These are phyloP conservation scores for Barnettozyma siamensis DNA, from an alignment of 805 yeast species.

Conservation along the genomic window DNA sequence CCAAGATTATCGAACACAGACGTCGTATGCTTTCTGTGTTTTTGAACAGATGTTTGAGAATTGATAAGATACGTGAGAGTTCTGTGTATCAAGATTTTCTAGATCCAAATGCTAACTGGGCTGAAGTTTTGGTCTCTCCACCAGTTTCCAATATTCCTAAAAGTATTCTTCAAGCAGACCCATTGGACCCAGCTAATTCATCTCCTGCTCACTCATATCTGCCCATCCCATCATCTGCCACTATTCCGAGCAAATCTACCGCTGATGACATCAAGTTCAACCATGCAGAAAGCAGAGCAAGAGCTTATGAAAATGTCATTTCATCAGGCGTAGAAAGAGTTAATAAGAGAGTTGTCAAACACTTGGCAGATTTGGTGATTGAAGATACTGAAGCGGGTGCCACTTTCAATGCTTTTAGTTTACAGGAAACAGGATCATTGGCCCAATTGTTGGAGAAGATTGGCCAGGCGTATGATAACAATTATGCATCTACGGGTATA, in stretches of 20 bases:
- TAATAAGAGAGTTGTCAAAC: constrained; percentile 47
- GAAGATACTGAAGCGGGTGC: constrained; percentile 74
- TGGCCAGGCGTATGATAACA: constrained; percentile 81
- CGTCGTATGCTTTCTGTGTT: constrained; percentile 76
- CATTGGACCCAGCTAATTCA: constrained; percentile 51
- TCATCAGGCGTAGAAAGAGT: constrained; percentile 48
- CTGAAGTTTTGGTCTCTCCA: constrained; percentile 61
- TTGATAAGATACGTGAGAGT: constrained; percentile 51
- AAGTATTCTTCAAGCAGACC: constrained; percentile 52
- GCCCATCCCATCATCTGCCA: constrained; percentile 48
- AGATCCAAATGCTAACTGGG: constrained; percentile 89
- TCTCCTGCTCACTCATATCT: constrained; percentile 55
- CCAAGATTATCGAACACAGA: constrained; percentile 56
- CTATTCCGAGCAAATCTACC: constrained; percentile 20
- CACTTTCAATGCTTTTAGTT: constrained; percentile 50
- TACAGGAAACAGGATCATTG: constrained; percentile 37
- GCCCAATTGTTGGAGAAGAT: constrained; percentile 63
- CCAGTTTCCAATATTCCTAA: constrained; percentile 49
- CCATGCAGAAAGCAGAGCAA: constrained; percentile 37
- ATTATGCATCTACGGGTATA: constrained; percentile 44
- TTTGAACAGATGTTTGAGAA: constrained; percentile 67
- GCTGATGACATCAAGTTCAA: constrained; percentile 36
- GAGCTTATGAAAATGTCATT: constrained; percentile 41
- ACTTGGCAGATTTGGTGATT: constrained; percentile 45
- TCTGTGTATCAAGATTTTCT: constrained; percentile 70